These are phyloP conservation scores for Monosporascus sp. DNA, from an alignment of 2,329 filamentous ascomycete genomes.

Conservation along the genomic window DNA sequence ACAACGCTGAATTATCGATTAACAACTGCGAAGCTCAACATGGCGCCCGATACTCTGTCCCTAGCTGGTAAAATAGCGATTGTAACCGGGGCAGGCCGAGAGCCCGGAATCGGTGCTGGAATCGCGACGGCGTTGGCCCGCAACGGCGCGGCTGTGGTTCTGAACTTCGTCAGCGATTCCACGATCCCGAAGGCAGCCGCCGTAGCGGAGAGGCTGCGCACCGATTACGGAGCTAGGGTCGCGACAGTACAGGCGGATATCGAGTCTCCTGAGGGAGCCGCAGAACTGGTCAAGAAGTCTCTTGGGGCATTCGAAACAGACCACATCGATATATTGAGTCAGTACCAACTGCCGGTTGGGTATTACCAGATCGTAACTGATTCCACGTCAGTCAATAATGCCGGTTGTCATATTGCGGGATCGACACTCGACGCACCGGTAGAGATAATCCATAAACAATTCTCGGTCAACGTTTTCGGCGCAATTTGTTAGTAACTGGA, in stretches of 20 bases:
- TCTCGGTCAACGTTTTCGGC: slow-evolving; percentile 22
- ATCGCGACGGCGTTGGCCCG: slow-evolving; percentile 35
- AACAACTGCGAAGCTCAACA: slow-evolving; percentile 3
- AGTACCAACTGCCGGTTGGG: not conserved
- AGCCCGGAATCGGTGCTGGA: slow-evolving; percentile 39
- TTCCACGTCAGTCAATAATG: slow-evolving; percentile 19
- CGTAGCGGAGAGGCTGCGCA: slow-evolving; percentile 22
- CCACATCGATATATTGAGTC: slow-evolving; percentile 37
- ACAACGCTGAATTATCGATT: no score
- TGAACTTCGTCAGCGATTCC: slow-evolving; percentile 35
- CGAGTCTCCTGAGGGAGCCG: slow-evolving; percentile 24
- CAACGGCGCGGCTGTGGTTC: slow-evolving; percentile 34
- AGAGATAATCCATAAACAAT: slow-evolving; percentile 16
- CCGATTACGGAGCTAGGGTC: slow-evolving; percentile 23
- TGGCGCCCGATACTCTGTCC: slow-evolving; percentile 30
- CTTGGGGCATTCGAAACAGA: slow-evolving; percentile 28
- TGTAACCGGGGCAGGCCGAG: slow-evolving; percentile 38
- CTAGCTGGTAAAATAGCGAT: slow-evolving; percentile 38
- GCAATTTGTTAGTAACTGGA: slow-evolving; percentile 9
- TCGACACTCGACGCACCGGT: slow-evolving; percentile 11
- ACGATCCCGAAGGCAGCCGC: slow-evolving; percentile 23
- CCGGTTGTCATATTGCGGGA: slow-evolving; percentile 7
- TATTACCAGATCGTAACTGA: not conserved
- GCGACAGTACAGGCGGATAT: slow-evolving; percentile 31
- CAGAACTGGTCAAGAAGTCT: slow-evolving; percentile 29